Base-by-base conservation (phyloP, 768 basidiomycete genomes). In the Pisolithus orientalis region DNA sequence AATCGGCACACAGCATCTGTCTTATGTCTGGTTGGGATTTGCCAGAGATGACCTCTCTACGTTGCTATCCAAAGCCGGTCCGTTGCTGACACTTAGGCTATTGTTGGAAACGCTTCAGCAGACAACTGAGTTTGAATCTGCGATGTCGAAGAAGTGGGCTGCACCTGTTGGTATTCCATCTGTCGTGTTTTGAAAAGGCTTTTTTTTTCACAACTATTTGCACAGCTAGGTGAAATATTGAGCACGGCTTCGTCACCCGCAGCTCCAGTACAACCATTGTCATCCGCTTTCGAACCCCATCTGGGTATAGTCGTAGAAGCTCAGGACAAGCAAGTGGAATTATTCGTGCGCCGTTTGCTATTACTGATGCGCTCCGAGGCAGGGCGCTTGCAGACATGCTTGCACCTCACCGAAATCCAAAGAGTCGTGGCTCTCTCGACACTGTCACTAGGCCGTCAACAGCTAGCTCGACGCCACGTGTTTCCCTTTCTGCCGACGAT, bases 251-350 rank as follows among this genome's bases (percentile, higher is more conserved):
- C 82, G 37, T 57, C 75, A 8, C 75, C 81, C 11, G 67, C 80
- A 34, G 68, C 78, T 21, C 75, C 77, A n/a, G 57, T 63, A 27
- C 85, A 80, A 60, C 73, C 85, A 1, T 88, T 99, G 39, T 87
- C 92, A 0, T 79, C 86, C n/a, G 85, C 91, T 5, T 97, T 97
- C 62, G 95, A 97, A 54, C 80, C 88, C 0, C 88, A 96, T 67
- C 90, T 98, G 77, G 77, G 82, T 25, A 83, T 99, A 38, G 98
- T 95, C 61, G 86, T 98, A 42, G 91, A 96, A 52, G 94, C 96
- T 31, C 96, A 98, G 65, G 93, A 97, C 76, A 92, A 87, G 93
- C 76, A 85, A 83, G 89, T 61, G 28, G 50, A 40, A 16, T 28
- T 9, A 14, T 21, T 25, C 1, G 6, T 43, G 4, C 37, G n/a